Percentiles rank a stretch among this genome's conserved stretches.
Evolutionary conservation across 2,329 filamentous ascomycete genomes (phyloP).

Genomic region (Ramularia endophylla): DNA sequence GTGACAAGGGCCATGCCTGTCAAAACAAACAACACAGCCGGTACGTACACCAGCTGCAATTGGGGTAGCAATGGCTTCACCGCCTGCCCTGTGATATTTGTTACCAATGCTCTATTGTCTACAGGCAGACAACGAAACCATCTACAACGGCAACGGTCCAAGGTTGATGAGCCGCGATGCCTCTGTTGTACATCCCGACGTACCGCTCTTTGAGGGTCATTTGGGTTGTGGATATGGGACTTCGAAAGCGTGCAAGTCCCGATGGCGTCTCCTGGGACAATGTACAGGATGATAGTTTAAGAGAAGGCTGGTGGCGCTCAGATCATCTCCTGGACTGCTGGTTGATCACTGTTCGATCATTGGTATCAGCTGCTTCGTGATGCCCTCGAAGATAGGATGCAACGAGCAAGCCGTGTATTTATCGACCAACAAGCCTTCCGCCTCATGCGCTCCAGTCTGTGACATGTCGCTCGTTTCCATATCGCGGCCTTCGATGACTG

Average conservation of each 20-base stretch:
- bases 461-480: conserved; percentile 23
- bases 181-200: too few species aligned
- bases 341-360: conserved; percentile 18
- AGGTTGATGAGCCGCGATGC: too few species aligned
- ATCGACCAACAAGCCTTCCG: conserved; percentile 51
- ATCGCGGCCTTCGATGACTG: conserved; percentile 53
- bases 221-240: too few species aligned
- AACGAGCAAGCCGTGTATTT: conserved; percentile 71
- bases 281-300: background rate
- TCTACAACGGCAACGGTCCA: background rate
- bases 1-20: too few species aligned
- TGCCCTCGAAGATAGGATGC: conserved; percentile 60
- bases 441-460: conserved; percentile 20
- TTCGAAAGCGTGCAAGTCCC: too few species aligned
- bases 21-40: background rate
- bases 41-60: conserved; percentile 1
- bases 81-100: background rate
- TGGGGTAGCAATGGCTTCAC: conserved; percentile 3
- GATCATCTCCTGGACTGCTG: too few species aligned
- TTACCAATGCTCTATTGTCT: conserved; percentile 1
- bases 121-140: background rate
- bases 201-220: too few species aligned
- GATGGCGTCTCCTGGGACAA: background rate
- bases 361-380: conserved; percentile 38
- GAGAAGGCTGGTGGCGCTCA: conserved; percentile 1